Base-by-base conservation (phyloP, 1,139 yeast genomes). In the Blastobotrys illinoisensis region DNA sequence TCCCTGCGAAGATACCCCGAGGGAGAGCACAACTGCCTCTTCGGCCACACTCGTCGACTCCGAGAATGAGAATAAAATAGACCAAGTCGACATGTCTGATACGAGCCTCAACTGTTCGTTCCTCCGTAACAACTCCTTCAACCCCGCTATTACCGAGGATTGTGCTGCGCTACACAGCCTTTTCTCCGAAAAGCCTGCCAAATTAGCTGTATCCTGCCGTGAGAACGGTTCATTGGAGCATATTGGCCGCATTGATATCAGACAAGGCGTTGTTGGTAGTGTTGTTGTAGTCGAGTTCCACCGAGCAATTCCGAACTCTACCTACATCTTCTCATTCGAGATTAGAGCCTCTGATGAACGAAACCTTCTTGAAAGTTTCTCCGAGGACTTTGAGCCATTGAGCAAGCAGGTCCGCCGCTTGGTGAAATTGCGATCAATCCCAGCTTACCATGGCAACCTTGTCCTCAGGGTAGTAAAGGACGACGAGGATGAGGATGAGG, bases 171-270 rank as follows among this genome's bases (percentile, higher is more conserved):
- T 32, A 5, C 16, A 32, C 6, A 32, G 7, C 16, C 40, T 32
- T n/a, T 32, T 32, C 16, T 32, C 40, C 7, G 40, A 5, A 3
- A 32, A n/a, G 3, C 40, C 40, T 7, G 14, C 13, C 40, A 32
- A 32, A 16, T n/a, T 32, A 7, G 21, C 23, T 4, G 43, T 48
- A 16, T 20, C 43, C 13, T 48, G 43, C 18, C 43, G 9, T 16
- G 50, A 48, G 21, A 24, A 48, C 14, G 50, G 50, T 2, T 48
- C 50, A 18, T 21, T 20, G 16, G 46, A 48, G 21, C 40, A 14
- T 19, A 20, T 48, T 48, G 50, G 50, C 11, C n/a, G 36, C 4
- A 48, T 48, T 7, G 43, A 36, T 7, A 21, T 36, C 26, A 44
- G 40, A 4, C 40, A 48, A 13, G 36, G 50, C 20, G n/a, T 48